Base-by-base conservation (phyloP, 768 basidiomycete genomes). In the Hygrophorus pudorinus region DNA sequence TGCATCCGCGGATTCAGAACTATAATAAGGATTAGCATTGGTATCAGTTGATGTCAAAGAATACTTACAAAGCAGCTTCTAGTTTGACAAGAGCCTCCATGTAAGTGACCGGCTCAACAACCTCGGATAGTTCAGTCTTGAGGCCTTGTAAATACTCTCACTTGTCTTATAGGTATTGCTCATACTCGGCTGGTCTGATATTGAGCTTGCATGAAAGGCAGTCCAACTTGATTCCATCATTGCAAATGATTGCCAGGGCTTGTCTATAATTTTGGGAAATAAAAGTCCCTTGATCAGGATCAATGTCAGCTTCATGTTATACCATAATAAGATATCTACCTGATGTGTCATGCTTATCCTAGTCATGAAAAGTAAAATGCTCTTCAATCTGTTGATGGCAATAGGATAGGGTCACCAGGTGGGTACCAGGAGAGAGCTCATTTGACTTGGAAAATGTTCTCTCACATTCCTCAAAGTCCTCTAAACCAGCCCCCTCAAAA, bases 251-350 rank as follows among this genome's bases (percentile, higher is more conserved):
- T 1, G 53, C 41, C 13, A 61, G 53, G 2, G 60, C 60, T 38
- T 65, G 61, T 3, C n/a, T 8, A 49, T 60, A 62, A 44, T 65
- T 65, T 36, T 61, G 52, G 45, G 45, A 30, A 24, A 55, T 13
- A 18, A 16, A 39, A 18, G 38, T 45, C 52, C 54, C 51, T 2
- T 51, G 52, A 1, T 35, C 16, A n/a, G n/a, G 1, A 48, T 36
- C 38, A n/a, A 33, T 10, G 10, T 33, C 10, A n/a, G 10, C 10
- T n/a, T n/a, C 32, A 33, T 10, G 10, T 33, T 10, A n/a, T 10
- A n/a, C 32, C 10, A 10, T n/a, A 10, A n/a, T 10, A 33, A n/a
- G 10, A n/a, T 10, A 33, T 10, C 32, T 33, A 33, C 32, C 32
- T 33, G 32, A 33, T 33, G 10, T n/a, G 21, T 13, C 38, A 39